Evolutionary conservation across 768 basidiomycete species (phyloP), one percentile per base, ranked within the genome.

Genomic region (Serendipita indica): DNA sequence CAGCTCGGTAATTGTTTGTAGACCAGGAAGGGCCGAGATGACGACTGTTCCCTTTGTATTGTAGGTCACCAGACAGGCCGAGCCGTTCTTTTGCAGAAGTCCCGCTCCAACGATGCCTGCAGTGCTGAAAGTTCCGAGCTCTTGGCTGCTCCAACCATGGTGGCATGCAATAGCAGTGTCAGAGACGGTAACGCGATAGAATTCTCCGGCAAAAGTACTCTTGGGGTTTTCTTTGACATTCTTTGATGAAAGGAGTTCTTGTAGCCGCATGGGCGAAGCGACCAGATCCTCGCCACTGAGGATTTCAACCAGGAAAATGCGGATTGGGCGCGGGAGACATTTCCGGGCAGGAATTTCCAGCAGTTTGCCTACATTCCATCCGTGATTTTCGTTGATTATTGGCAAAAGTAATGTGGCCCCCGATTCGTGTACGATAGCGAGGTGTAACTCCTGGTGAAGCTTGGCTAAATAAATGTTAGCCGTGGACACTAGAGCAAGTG

Each of bases 171-270:
- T 32, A 16, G 22, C 12, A 54, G n/a, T 30, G 30, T 16, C 20
- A 16, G 49, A 54, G 7, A 54, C 49, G 30, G 49, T 54, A 28
- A 54, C 49, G 7, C 49, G 49, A 54, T 54, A 54, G 30, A 54
- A 54, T 10, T 32, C 30, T 10, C 20, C 12, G 3, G 10, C 20
- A 7, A 30, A 54, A 3, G 30, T 27, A 10, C 16, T n/a, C 10
- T 30, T 54, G 49, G 49, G 4, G 30, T 16, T 16, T 27, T 3
- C 30, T 16, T 1, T 32, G 2, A 22, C 2, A 54, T 4, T 32
- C 20, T 54, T 27, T n/a, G 18, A 6, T 16, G 49, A 54, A n/a
- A 54, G n/a, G 1, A 54, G 20, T n/a, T 32, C n/a, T 30, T 30
- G 20, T 7, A 54, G 16, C 20, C 2, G n/a, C 16, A 22, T 20